Conservation (phyloP, 805 yeast species). For the Scheffersomyces stipitis region DNA sequence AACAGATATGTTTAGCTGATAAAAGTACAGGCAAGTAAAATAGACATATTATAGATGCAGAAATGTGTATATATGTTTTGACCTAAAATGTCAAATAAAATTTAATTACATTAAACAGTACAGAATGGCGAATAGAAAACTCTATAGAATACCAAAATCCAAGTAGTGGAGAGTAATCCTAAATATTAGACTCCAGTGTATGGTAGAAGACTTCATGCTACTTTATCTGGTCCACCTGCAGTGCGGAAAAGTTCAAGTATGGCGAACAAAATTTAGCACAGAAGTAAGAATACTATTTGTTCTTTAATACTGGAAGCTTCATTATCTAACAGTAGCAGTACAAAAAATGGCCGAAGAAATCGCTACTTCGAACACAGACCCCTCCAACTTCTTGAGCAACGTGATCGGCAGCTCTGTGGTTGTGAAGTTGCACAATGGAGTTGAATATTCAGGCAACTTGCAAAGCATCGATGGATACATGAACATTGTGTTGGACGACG, state of each 20-base stretch:
- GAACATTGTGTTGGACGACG: constrained; percentile 85
- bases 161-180: too few relatives aligned
- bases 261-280: too few relatives aligned
- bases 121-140: background rate
- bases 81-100: constrained; percentile 1
- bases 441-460: constrained; percentile 65
- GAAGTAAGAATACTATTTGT: too few relatives aligned
- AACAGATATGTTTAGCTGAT: background rate
- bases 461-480: constrained; percentile 95
- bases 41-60: background rate
- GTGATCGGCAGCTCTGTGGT: constrained; percentile 78
- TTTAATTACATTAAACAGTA: background rate
- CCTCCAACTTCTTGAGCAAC: constrained; percentile 76
- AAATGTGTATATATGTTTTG: background rate
- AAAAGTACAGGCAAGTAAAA: background rate
- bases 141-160: too few relatives aligned
- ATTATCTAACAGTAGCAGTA: too few relatives aligned
- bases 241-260: too few relatives aligned
- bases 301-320: too few relatives aligned
- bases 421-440: constrained; percentile 84
- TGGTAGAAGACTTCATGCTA: too few relatives aligned
- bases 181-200: too few relatives aligned
- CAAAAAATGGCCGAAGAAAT: constrained; percentile 6
- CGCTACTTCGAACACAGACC: constrained; percentile 43
- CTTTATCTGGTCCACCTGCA: too few relatives aligned